A percentile compares a stretch with the other conserved stretches of the same genome.
These are phyloP conservation scores for Bocquillonia castaneifolia DNA, from an alignment of 441 rosid species.

Conservation along the genomic window DNA sequence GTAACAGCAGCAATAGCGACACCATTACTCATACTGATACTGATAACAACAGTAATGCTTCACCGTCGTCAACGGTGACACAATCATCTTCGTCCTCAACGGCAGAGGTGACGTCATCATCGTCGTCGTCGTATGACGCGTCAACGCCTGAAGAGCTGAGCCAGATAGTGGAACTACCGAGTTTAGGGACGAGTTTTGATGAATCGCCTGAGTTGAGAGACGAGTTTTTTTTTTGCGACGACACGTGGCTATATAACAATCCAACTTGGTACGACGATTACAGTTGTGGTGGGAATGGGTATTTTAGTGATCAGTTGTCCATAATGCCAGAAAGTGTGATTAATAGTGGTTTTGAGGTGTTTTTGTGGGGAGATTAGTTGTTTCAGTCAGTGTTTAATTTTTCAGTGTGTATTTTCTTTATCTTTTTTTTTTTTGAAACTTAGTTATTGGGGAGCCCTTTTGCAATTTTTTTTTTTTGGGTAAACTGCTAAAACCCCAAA, in stretches of 20 bases:
- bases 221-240: conserved; percentile 52
- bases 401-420: neutral
- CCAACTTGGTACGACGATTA: conserved; percentile 41
- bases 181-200: conserved; percentile 34
- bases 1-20: neutral
- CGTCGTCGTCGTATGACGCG: conserved; percentile 21
- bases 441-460: neutral
- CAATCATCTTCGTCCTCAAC: conserved; percentile 25
- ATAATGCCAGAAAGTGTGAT: conserved; percentile 31
- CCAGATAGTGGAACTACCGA: conserved; percentile 28
- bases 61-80: conserved; percentile 10
- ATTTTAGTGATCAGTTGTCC: conserved; percentile 31
- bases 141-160: conserved; percentile 26
- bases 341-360: conserved; percentile 27
- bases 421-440: neutral
- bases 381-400: neutral
- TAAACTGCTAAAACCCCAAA: no score
- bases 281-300: conserved; percentile 22
- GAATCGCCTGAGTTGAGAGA: conserved; percentile 40
- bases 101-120: conserved; percentile 29
- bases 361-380: conserved; percentile 31
- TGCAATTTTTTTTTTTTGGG: neutral
- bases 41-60: neutral
- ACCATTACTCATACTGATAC: conserved; percentile 5
- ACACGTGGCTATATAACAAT: conserved; percentile 39